Evolutionary conservation across 192 early-diverging fungal species (phyloP).

Genomic region (Gigaspora rosea): DNA sequence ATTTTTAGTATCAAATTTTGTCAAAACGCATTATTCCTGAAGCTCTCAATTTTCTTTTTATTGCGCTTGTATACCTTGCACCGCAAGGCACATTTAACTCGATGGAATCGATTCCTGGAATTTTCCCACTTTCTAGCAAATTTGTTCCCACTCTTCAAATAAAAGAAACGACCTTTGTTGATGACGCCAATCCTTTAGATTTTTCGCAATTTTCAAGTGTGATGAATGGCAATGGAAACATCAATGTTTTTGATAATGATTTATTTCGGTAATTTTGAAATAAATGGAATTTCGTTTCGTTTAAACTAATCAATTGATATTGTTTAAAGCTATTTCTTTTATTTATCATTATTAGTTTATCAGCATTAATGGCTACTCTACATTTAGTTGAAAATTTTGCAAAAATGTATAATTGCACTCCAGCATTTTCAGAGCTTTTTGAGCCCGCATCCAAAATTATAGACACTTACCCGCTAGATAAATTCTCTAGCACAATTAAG

Average conservation of each 20-base stretch:
- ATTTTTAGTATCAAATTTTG: constrained; percentile 58
- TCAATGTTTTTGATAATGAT: constrained; percentile 3
- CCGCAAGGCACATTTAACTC: constrained; percentile 42
- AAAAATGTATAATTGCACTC: constrained; percentile 56
- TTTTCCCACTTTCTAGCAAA: constrained; percentile 49
- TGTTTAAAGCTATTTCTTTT: background rate
- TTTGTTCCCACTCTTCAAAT: constrained; percentile 39
- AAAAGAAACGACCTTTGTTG: constrained; percentile 28
- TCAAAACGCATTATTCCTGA: constrained; percentile 79
- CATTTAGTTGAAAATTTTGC: constrained; percentile 49
- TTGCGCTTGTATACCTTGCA: constrained; percentile 46
- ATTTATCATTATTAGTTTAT: constrained; percentile 35
- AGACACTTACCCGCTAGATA: constrained; percentile 5
- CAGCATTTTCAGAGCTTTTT: constrained; percentile 67
- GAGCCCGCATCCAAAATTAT: constrained; percentile 25
- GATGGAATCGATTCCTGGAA: constrained; percentile 37
- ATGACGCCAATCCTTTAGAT: constrained; percentile 34
- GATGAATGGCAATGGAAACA: background rate
- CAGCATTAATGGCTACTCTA: constrained; percentile 42
- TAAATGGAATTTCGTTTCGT: background rate
- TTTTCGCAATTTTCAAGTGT: constrained; percentile 41
- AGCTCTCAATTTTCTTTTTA: constrained; percentile 64
- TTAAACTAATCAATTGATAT: background rate
- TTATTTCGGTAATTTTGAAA: constrained; percentile 12
- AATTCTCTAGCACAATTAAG: constrained; percentile 39